Evolutionary conservation across 176 grass and related monocot genomes (phyloP).

Genomic region (Rhipidocladum racemiflorum): DNA sequence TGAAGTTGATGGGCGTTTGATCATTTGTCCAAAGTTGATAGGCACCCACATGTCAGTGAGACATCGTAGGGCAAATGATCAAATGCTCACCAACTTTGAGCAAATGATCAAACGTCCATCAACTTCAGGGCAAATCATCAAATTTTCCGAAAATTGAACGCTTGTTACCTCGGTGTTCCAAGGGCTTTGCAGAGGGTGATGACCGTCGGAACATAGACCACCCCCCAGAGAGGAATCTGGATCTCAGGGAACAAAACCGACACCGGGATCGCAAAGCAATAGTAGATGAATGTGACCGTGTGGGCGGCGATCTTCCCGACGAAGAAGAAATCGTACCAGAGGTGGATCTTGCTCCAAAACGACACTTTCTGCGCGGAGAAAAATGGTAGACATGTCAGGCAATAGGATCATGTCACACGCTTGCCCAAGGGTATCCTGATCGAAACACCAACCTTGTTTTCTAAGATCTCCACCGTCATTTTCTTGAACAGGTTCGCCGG

Average conservation of each 20-base stretch:
- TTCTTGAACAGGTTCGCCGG: slow-evolving; percentile 91
- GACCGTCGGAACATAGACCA: slow-evolving; percentile 75
- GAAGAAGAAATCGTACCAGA: slow-evolving; percentile 91
- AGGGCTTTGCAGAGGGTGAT: slow-evolving; percentile 84
- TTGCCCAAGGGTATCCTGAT: neutral
- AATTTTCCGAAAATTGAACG: no score
- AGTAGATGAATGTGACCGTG: slow-evolving; percentile 87
- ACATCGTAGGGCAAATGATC: no score
- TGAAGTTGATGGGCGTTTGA: no score
- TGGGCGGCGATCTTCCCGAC: slow-evolving; percentile 78
- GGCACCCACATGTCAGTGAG: no score
- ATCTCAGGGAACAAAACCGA: slow-evolving; percentile 79
- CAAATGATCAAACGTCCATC: no score
- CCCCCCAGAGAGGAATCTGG: slow-evolving; percentile 68
- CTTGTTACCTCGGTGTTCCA: slow-evolving; percentile 74
- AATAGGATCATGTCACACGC: neutral
- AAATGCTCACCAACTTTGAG: no score
- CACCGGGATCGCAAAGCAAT: slow-evolving; percentile 67
- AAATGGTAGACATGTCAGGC: neutral
- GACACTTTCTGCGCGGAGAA: slow-evolving; percentile 55
- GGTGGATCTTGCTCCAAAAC: slow-evolving; percentile 62
- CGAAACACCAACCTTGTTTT: slow-evolving; percentile 56
- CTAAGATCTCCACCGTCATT: slow-evolving; percentile 62
- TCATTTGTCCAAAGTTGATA: no score
- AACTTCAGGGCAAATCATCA: no score